Base-by-base conservation (phyloP, 441 rosid genomes). In the Gossypium laxum region DNA sequence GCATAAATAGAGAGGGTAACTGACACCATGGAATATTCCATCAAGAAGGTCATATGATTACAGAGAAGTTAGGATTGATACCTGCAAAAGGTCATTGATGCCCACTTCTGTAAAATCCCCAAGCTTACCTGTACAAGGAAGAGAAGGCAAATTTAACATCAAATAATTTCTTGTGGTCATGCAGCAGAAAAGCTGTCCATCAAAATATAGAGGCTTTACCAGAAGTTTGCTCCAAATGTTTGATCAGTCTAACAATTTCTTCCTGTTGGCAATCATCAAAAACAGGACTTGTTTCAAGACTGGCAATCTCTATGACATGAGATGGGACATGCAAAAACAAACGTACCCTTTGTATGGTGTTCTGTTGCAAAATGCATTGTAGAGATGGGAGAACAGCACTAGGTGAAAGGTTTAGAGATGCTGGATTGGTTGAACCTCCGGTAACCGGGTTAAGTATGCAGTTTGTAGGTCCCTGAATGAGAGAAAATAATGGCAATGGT, bases 281-380 rank as follows among this genome's bases (percentile, higher is more conserved):
- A 45, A 45, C 61, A 38, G 17, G 70, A 70, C 15, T 58, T 17
- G 18, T 34, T 69, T 65, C 56, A 68, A 45, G 48, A 41, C 11
- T 1, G 24, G 59, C 32, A 69, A 4, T 24, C 57, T 30, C 5
- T 43, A n/a, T 18, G 47, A 63, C 24, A 54, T 51, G 55, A 50
- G 47, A 47, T 3, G 22, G 12, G 21, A 7, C 17, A 66, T 30
- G 72, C n/a, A 50, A 52, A 69, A 51, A 72, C 56, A 45, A 74
- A 30, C 54, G 50, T 83, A 93, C 98, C 89, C 94, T 80, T 78
- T 94, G 97, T 76, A 82, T 47, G 69, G 81, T 38, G 71, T 89
- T 94, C 83, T 91, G 96, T 83, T 88, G 97, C 86, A 94, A 82
- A 75, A 94, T 84, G 75, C 76, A 82, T 70, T 90, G 97, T 76